Conservation (phyloP, 805 yeast species). For the Sungouiella thailandica region DNA sequence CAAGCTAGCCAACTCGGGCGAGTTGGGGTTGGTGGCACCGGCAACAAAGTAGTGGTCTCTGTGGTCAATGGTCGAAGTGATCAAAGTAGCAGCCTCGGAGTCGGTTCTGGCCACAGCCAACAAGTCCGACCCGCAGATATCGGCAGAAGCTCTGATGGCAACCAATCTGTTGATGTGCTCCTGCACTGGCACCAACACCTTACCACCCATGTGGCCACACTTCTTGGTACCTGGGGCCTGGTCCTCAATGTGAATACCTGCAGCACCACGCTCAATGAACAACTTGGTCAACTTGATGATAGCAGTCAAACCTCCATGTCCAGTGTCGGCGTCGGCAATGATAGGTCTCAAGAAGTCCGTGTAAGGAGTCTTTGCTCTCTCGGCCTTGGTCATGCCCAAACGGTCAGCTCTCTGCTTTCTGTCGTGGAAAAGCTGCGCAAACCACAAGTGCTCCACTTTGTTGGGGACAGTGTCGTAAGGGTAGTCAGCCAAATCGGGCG, state of each 20-base stretch:
- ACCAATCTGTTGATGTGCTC: constrained; percentile 94
- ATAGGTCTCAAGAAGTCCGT: constrained; percentile 91
- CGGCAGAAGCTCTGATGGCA: constrained; percentile 93
- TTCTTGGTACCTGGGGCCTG: constrained; percentile 99
- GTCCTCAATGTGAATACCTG: constrained; percentile 97
- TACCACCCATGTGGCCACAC: constrained; percentile 99
- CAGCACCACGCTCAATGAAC: constrained; percentile 97
- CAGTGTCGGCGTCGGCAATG: constrained; percentile 97
- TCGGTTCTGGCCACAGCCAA: constrained; percentile 92
- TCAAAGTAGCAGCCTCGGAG: constrained; percentile 94
- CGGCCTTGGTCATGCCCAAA: constrained; percentile 51
- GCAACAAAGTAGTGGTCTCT: constrained; percentile 91
- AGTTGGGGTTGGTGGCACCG: constrained; percentile 84
- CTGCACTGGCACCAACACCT: constrained; percentile 94
- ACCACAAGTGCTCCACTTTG: constrained; percentile 94
- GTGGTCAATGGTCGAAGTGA: constrained; percentile 89
- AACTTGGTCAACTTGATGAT: constrained; percentile 91
- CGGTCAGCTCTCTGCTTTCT: constrained; percentile 91
- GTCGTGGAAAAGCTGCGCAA: constrained; percentile 96
- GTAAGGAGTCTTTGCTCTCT: constrained; percentile 67
- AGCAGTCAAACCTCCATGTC: constrained; percentile 98
- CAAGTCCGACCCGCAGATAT: constrained; percentile 82
- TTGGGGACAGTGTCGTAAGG: constrained; percentile 99
- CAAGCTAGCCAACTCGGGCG: constrained; percentile 68
- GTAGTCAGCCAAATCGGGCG: constrained; percentile 97